Base-by-base conservation (phyloP, 768 basidiomycete genomes). In the Ramaria rubella region DNA sequence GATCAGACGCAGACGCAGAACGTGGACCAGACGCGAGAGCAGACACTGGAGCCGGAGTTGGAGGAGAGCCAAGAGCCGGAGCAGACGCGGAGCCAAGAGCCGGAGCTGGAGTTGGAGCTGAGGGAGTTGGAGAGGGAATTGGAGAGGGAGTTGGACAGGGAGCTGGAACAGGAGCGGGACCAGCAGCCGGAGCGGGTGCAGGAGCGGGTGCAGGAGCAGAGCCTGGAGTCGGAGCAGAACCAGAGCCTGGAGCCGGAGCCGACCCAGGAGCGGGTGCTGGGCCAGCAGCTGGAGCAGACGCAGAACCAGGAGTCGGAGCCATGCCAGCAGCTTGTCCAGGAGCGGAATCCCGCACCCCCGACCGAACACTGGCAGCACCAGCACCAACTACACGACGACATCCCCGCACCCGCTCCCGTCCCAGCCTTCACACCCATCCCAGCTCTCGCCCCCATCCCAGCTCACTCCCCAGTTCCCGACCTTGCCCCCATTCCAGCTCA, bases 341-440 rank as follows among this genome's bases (percentile, higher is more conserved):
- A n/a, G n/a, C n/a, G n/a, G n/a, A n/a, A n/a, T n/a, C n/a, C n/a
- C n/a, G n/a, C n/a, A n/a, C n/a, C n/a, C n/a, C n/a, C n/a, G n/a
- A n/a, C n/a, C n/a, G n/a, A n/a, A n/a, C n/a, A n/a, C n/a, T n/a
- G n/a, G n/a, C n/a, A n/a, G n/a, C n/a, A n/a, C n/a, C n/a, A n/a
- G 61, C 69, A 66, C 21, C 60, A 61, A 26, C 67, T 75, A 33
- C 59, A 73, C 19, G 62, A 69, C 2, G 64, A 77, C 43, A 74
- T 76, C 49, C 65, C 75, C 59, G 70, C 72, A 63, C 76, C 66
- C 53, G 61, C 73, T 46, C 49, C 68, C 24, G 72, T 68, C 49
- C 46, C 27, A 29, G 43, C 30, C 8, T 19, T 36, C 12, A 49
- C 33, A 6, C 31, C 51, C 3, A 44, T 43, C 42, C 23, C 58